Evolutionary conservation across 768 basidiomycete species (phyloP).

Genomic region (Tricholoma bakamatsutake): DNA sequence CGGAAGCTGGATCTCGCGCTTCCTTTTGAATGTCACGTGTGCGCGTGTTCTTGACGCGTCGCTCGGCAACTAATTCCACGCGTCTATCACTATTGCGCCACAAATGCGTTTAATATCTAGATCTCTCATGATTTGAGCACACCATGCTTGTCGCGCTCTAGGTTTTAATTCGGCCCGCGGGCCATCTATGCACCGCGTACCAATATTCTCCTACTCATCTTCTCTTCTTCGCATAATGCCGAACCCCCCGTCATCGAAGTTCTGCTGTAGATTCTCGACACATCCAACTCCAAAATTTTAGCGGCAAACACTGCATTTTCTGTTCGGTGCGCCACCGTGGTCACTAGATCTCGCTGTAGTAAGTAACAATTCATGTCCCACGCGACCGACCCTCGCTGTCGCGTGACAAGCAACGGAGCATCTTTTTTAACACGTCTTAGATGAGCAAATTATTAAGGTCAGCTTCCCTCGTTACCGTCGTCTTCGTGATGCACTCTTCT

Average conservation of each 20-base stretch:
- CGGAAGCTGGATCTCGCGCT: no score
- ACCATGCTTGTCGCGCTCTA: background rate
- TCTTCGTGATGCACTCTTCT: background rate
- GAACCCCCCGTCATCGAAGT: slow-evolving; percentile 4
- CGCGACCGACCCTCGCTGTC: background rate
- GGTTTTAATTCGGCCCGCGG: slow-evolving; percentile 16
- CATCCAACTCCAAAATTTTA: background rate
- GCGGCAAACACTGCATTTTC: slow-evolving; percentile 2
- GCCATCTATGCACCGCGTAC: background rate
- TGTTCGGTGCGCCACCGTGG: slow-evolving; percentile 9
- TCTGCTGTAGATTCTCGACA: slow-evolving; percentile 1
- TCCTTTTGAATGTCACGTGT: slow-evolving; percentile 18
- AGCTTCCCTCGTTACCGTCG: background rate
- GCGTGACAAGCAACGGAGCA: background rate
- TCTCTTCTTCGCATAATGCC: slow-evolving; percentile 5
- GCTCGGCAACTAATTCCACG: slow-evolving; percentile 15
- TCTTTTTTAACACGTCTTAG: background rate
- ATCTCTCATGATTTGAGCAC: slow-evolving; percentile 12
- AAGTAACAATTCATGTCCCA: background rate
- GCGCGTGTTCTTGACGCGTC: slow-evolving; percentile 9
- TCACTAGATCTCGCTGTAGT: background rate
- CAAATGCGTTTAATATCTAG: slow-evolving; percentile 15
- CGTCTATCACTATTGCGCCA: slow-evolving; percentile 18
- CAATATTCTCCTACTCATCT: background rate
- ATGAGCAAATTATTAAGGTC: background rate